Percentiles rank a stretch among this genome's conserved stretches.
phyloP scores from a whole-genome alignment of 2,329 filamentous ascomycete genomes.

The Trichoderma hamatum region DNA sequence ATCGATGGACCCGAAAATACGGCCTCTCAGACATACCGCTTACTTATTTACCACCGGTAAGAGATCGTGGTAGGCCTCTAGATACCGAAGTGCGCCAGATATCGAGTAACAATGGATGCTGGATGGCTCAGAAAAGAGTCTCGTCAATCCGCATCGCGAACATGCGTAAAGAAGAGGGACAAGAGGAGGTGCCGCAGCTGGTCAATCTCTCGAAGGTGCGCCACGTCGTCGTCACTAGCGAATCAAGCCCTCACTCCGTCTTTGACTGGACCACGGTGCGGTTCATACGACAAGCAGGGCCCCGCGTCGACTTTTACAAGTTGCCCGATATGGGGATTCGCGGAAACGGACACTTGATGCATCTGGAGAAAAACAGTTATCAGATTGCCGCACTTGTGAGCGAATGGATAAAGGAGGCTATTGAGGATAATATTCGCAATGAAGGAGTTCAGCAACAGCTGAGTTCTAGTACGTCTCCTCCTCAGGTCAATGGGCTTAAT shows the following conservation, averaged over 20 bases:
- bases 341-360: conserved; percentile 61
- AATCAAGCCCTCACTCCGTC: conserved; percentile 56
- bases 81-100: neutral
- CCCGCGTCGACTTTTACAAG: conserved; percentile 47
- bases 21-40: conserved; percentile 49
- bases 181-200: conserved; percentile 42
- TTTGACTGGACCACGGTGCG: conserved; percentile 59
- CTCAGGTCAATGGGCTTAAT: too few relatives aligned
- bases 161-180: neutral
- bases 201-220: conserved; percentile 52
- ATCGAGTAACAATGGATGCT: neutral
- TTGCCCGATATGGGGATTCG: conserved; percentile 48
- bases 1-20: conserved; percentile 40
- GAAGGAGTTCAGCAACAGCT: too few relatives aligned
- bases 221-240: conserved; percentile 53
- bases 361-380: conserved; percentile 56
- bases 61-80: neutral
- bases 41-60: conserved; percentile 44
- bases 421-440: neutral
- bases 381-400: conserved; percentile 45
- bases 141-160: neutral
- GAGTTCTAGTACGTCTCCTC: too few relatives aligned
- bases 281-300: conserved; percentile 57
- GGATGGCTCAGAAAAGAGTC: neutral
- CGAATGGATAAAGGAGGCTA: conserved; percentile 36